phyloP scores from a whole-genome alignment of 2,329 filamentous ascomycete species.

The Domatiomyces globalis region DNA sequence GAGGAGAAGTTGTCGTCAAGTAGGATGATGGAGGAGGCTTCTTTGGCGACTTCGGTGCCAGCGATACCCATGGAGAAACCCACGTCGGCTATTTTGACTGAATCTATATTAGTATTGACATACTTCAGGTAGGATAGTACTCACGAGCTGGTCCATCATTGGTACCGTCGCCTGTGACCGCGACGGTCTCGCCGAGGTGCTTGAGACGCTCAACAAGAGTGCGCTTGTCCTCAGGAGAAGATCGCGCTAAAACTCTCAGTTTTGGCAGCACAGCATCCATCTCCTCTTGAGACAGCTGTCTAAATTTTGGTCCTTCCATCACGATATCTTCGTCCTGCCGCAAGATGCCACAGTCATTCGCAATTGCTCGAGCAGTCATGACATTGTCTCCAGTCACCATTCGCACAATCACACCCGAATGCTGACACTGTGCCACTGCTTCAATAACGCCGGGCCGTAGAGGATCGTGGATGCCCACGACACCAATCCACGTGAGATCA shows the following conservation, averaged over 20 bases:
- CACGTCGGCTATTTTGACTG: constrained; percentile 51
- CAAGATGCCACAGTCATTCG: constrained; percentile 56
- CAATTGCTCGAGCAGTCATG: constrained; percentile 58
- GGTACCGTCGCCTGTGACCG: constrained; percentile 51
- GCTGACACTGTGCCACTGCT: constrained; percentile 52
- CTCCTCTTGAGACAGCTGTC: constrained; percentile 44
- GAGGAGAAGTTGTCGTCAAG: constrained; percentile 53
- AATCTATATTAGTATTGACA: neutral
- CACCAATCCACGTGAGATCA: constrained; percentile 58
- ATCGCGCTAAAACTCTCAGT: constrained; percentile 50
- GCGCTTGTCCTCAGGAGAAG: constrained; percentile 53
- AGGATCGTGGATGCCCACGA: constrained; percentile 64
- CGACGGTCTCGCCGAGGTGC: constrained; percentile 48
- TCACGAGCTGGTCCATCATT: constrained; percentile 46
- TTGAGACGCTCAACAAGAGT: constrained; percentile 49
- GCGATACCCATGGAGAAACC: constrained; percentile 56
- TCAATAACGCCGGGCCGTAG: constrained; percentile 53
- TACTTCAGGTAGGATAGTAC: neutral
- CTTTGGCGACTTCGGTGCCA: constrained; percentile 54
- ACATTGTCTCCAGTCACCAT: constrained; percentile 65
- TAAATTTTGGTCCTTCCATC: constrained; percentile 56
- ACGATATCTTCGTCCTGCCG: constrained; percentile 42
- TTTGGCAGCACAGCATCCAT: constrained; percentile 45
- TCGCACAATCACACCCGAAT: constrained; percentile 55
- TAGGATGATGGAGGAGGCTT: constrained; percentile 54